A percentile compares a stretch with the other conserved stretches of the same genome.
These are phyloP conservation scores for Quercus robur DNA, from an alignment of 306 rosid species.

Conservation along the genomic window DNA sequence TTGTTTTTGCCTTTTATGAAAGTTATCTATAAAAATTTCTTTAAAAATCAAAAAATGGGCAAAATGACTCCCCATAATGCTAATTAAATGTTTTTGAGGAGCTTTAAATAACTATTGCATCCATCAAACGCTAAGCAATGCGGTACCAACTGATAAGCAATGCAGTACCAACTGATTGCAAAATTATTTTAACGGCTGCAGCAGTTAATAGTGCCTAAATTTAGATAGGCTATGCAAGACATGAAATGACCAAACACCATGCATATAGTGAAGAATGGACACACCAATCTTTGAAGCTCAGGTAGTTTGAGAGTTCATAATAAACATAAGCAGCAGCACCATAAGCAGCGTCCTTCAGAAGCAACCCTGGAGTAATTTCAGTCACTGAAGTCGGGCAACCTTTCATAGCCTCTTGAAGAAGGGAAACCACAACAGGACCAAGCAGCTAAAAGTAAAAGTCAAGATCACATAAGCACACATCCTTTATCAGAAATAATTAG, in stretches of 20 bases:
- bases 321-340: constrained; percentile 98
- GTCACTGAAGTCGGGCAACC: constrained; percentile 75
- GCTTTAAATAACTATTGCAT: neutral
- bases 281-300: constrained; percentile 89
- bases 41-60: neutral
- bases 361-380: constrained; percentile 83
- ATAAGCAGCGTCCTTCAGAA: constrained; percentile 96
- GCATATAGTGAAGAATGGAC: constrained; percentile 18
- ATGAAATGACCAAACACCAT: neutral
- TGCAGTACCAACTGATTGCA: neutral
- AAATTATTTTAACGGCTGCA: neutral
- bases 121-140: neutral
- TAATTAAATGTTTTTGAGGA: neutral
- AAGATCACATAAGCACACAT: constrained; percentile 21
- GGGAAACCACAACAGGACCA: constrained; percentile 91
- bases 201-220: neutral
- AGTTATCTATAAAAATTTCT: neutral
- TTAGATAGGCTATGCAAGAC: constrained; percentile 7
- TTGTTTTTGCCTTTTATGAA: neutral
- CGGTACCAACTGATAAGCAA: neutral
- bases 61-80: neutral
- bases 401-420: constrained; percentile 88
- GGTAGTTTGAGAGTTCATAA: constrained; percentile 92
- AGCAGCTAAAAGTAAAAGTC: constrained; percentile 57
- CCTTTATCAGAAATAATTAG: constrained; percentile 11